phyloP scores from a whole-genome alignment of 2,329 filamentous ascomycete species.

The Chrysoporthe cubensis region DNA sequence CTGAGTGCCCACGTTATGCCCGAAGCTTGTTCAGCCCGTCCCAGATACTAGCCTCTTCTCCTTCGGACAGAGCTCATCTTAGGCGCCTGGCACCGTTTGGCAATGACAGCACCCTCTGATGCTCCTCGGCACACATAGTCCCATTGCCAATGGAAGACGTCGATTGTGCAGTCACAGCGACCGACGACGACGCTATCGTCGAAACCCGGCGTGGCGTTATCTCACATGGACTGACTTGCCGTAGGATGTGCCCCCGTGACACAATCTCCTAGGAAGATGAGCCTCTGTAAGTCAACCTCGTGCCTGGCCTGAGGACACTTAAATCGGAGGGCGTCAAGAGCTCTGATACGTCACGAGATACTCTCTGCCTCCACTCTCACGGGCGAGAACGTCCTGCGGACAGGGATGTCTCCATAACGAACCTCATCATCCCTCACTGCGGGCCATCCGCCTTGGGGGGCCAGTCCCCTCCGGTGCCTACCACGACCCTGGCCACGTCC shows the following conservation, averaged over 20 bases:
- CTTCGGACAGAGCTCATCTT: not conserved
- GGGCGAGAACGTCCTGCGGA: not conserved
- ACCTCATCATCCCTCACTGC: constrained; percentile 12
- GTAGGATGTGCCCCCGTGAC: not conserved
- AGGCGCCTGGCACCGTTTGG: not conserved
- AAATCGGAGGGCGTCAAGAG: not conserved
- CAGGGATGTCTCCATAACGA: not conserved
- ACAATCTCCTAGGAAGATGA: not conserved
- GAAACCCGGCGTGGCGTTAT: not conserved
- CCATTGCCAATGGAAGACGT: not conserved
- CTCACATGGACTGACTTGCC: not conserved
- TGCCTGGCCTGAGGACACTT: not conserved
- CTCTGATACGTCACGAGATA: not conserved
- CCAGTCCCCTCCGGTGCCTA: constrained; percentile 46
- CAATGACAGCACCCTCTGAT: not conserved
- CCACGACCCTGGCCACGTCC: constrained; percentile 56
- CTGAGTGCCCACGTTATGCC: not conserved
- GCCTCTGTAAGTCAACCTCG: not conserved
- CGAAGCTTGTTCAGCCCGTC: not conserved
- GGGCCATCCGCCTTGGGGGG: constrained; percentile 12
- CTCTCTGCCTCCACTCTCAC: too few relatives aligned
- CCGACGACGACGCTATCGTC: not conserved
- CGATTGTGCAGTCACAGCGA: not conserved
- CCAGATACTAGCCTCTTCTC: not conserved
- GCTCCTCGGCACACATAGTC: not conserved